Conservation (phyloP, 2,329 filamentous ascomycete species). For the Dothideomycetes sp. region DNA sequence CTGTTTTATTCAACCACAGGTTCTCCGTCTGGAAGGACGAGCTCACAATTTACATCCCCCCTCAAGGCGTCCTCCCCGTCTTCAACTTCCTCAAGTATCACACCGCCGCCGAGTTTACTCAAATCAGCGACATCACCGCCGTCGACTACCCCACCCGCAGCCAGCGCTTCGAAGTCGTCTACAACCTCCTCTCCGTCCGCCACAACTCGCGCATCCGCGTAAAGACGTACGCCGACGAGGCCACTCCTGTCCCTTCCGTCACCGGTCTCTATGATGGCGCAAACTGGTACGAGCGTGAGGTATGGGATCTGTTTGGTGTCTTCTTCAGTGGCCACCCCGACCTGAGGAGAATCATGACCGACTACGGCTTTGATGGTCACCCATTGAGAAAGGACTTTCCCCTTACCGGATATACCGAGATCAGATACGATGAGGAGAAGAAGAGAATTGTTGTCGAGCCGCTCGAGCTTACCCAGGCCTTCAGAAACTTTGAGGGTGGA, state of each 20-base stretch:
- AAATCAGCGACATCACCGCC: constrained; percentile 82
- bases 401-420: constrained; percentile 93
- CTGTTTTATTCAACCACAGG: constrained; percentile 17
- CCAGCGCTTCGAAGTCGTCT: constrained; percentile 94
- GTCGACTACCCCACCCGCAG: constrained; percentile 94
- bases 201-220: constrained; percentile 95
- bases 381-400: constrained; percentile 97
- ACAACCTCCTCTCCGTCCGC: constrained; percentile 90
- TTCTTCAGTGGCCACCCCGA: constrained; percentile 96
- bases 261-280: constrained; percentile 83
- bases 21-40: constrained; percentile 99
- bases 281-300: constrained; percentile 97
- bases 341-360: constrained; percentile 94
- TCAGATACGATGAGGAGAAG: constrained; percentile 98
- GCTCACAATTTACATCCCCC: constrained; percentile 65
- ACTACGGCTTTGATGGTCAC: constrained; percentile 98
- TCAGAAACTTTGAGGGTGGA: constrained; percentile 88
- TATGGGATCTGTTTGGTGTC: constrained; percentile 94
- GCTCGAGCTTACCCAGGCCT: constrained; percentile 93
- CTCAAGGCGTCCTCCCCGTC: constrained; percentile 77
- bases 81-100: constrained; percentile 96
- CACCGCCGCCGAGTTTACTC: constrained; percentile 92
- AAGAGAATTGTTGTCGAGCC: constrained; percentile 98
- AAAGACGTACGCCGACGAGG: constrained; percentile 98
- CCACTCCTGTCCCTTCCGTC: constrained; percentile 81